Base-by-base conservation (phyloP, 1,139 yeast genomes). In the Saccharomyces hybrid region DNA sequence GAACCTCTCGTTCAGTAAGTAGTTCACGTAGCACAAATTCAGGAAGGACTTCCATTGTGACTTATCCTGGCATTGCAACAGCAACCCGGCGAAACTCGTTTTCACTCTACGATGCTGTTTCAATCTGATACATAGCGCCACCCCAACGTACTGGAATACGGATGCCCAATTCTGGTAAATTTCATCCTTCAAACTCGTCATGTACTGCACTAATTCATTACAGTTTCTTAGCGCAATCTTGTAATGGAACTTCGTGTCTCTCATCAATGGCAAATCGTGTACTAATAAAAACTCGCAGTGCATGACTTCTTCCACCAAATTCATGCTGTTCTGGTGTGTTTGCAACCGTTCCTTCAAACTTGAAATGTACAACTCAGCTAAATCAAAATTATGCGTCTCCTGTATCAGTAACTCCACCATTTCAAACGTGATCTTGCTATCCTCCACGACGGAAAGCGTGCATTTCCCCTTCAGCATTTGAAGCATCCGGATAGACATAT, bases 301-400 rank as follows among this genome's bases (percentile, higher is more conserved):
- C 61, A 67, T 57, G 52, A 59, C 59, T n/a, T 61, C 61, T 20
- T 58, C 54, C 27, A 61, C 38, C 16, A 59, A 31, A 4, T 51
- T 31, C 16, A 54, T 48, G 14, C 55, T 59, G 14, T 53, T 42
- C 41, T 61, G 59, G 49, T 59, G 60, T 34, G 58, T 58, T 38
- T 58, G 55, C 16, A 66, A 50, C 47, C 67, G 54, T 50, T 64
- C 67, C 26, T 60, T 56, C 26, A 64, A 50, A 16, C 65, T 54
- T 2, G 65, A 61, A 13, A 68, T 48, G 52, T 65, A 65, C 32
- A 54, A 58, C 56, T 67, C 70, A 1, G 70, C 70, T 25, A 64
- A 48, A 20, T 68, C 70, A n/a, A 56, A 50, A 38, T 62, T 61
- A 23, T 56, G 54, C 1, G 70, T 68, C 54, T 68, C 70, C 8